A percentile compares a stretch with the other conserved stretches of the same genome.
phyloP scores from a whole-genome alignment of 345 rosid genomes.

The Camelina neglecta region DNA sequence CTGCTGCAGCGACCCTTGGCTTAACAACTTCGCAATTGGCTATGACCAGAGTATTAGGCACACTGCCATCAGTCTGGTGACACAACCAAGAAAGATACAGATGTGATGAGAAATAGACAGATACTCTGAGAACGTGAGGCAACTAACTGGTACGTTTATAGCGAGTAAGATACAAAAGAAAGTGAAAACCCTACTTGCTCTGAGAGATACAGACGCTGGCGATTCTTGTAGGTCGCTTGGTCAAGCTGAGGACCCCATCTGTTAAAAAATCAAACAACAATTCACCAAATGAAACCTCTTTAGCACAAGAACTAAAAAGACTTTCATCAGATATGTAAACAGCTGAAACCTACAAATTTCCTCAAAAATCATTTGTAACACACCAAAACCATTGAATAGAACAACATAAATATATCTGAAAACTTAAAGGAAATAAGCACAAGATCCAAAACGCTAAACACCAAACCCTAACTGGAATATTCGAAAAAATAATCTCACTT shows the following conservation, averaged over 20 bases:
- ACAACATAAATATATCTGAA: too few relatives aligned
- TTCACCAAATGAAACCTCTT: constrained; percentile 11
- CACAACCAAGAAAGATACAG: constrained; percentile 26
- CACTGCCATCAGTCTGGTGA: constrained; percentile 83
- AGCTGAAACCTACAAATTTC: neutral
- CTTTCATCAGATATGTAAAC: constrained; percentile 10
- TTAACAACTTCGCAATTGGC: constrained; percentile 86
- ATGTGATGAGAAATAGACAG: neutral
- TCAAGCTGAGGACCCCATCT: constrained; percentile 97
- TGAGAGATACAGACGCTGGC: constrained; percentile 85
- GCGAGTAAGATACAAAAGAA: constrained; percentile 20
- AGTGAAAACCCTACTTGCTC: constrained; percentile 56
- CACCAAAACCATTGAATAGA: neutral
- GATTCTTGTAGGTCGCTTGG: constrained; percentile 79
- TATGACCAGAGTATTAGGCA: constrained; percentile 85
- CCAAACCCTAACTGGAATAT: constrained; percentile 28
- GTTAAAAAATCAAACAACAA: constrained; percentile 29
- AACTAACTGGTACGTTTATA: constrained; percentile 6
- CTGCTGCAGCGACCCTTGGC: constrained; percentile 89
- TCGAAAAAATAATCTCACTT: neutral
- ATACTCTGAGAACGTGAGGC: neutral
- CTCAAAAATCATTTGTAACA: neutral
- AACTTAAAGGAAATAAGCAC: neutral
- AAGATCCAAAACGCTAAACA: neutral
- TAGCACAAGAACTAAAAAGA: constrained; percentile 29